Conservation (phyloP, 2,329 filamentous ascomycete species). For the Hirsutella minnesotensis region DNA sequence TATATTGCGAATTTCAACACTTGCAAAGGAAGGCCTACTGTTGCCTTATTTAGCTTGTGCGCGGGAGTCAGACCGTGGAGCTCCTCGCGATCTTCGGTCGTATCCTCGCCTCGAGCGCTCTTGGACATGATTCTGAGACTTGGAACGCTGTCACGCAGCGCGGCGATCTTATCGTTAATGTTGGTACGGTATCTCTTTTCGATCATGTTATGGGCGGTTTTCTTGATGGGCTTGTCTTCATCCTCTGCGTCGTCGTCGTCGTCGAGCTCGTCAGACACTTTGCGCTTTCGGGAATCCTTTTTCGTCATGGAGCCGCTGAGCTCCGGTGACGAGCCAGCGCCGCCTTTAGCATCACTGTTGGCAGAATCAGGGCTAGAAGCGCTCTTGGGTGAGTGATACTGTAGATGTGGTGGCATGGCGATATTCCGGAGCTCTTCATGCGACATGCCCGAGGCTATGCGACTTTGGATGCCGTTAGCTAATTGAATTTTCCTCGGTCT, state of each 20-base stretch:
- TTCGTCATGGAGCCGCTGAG: slow-evolving; percentile 27
- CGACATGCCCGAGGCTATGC: slow-evolving; percentile 28
- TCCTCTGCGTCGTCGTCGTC: slow-evolving; percentile 44
- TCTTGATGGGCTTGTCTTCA: slow-evolving; percentile 54
- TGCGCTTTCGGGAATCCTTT: slow-evolving; percentile 51
- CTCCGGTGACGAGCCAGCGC: slow-evolving; percentile 49
- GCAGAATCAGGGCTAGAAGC: slow-evolving; percentile 47
- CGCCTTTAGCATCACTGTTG: slow-evolving; percentile 32
- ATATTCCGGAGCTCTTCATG: slow-evolving; percentile 50
- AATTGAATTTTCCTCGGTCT: slow-evolving; percentile 14
- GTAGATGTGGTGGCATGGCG: slow-evolving; percentile 51
- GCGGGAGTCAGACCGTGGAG: slow-evolving; percentile 65
- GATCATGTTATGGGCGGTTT: slow-evolving; percentile 96
- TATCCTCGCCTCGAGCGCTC: slow-evolving; percentile 54
- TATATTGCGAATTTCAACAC: no score
- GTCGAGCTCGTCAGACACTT: slow-evolving; percentile 46
- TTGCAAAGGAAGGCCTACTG: slow-evolving; percentile 32
- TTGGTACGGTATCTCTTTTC: slow-evolving; percentile 96
- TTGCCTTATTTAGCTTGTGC: slow-evolving; percentile 97
- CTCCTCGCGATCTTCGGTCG: slow-evolving; percentile 66
- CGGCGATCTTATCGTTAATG: slow-evolving; percentile 92
- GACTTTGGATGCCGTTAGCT: slow-evolving; percentile 13
- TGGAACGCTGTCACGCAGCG: slow-evolving; percentile 81
- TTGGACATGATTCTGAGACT: slow-evolving; percentile 77
- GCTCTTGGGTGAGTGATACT: slow-evolving; percentile 47